phyloP scores from a whole-genome alignment of 768 basidiomycete species.

The Suillus lakei region DNA sequence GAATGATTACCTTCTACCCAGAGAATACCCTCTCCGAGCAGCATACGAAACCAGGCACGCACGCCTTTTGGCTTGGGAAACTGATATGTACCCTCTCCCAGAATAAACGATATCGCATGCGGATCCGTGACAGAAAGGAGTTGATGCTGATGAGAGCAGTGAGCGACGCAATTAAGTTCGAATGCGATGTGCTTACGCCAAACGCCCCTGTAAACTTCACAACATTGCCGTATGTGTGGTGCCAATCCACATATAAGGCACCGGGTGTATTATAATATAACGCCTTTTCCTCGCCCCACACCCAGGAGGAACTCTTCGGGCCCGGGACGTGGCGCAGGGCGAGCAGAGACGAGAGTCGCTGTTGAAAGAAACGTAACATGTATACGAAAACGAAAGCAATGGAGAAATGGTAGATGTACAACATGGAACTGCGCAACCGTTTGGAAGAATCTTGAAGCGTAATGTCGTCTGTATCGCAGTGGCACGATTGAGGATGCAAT shows the following conservation, averaged over 20 bases:
- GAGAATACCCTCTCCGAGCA: conserved; percentile 66
- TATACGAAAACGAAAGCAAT: conserved; percentile 30
- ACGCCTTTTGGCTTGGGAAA: conserved; percentile 70
- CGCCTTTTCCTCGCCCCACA: conserved; percentile 68
- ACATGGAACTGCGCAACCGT: conserved; percentile 14
- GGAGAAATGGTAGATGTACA: conserved; percentile 10
- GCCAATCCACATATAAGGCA: conserved; percentile 55
- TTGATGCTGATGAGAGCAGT: conserved; percentile 48
- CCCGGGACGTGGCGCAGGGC: conserved; percentile 55
- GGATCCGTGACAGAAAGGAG: conserved; percentile 61
- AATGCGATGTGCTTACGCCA: conserved; percentile 45
- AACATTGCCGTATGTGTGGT: conserved; percentile 55
- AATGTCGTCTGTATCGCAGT: background rate
- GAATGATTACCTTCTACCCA: conserved; percentile 61
- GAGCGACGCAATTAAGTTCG: conserved; percentile 13
- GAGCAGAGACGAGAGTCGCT: conserved; percentile 37
- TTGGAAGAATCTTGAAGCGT: background rate
- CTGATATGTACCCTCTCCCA: conserved; percentile 56
- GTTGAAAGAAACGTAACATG: conserved; percentile 39
- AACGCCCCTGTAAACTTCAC: conserved; percentile 61
- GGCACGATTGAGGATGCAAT: conserved; percentile 2
- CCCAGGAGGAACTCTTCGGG: conserved; percentile 48
- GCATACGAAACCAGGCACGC: conserved; percentile 64
- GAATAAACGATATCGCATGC: conserved; percentile 55
- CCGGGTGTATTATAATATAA: conserved; percentile 60